Percentiles rank a stretch among this genome's conserved stretches.
Conservation (phyloP, 23 red algal species). For the Agarophyton chilense region DNA sequence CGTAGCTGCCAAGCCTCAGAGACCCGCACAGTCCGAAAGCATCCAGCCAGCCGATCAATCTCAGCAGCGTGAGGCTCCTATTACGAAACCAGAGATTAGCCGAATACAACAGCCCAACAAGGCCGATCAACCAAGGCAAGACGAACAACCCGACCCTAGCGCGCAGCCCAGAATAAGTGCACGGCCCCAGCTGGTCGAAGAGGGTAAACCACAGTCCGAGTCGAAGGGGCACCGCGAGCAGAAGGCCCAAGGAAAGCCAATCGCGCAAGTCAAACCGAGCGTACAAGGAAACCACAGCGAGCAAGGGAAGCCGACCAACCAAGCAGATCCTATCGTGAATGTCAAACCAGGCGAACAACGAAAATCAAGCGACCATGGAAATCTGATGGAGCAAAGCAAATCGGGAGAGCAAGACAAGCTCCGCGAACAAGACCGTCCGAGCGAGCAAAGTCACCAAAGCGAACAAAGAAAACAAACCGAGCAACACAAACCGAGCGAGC, state of each 20-base stretch:
- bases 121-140: neutral
- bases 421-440: neutral
- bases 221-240: neutral
- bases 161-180: neutral
- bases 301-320: too few species aligned
- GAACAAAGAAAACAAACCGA: neutral
- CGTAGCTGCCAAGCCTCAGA: neutral
- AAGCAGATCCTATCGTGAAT: too few species aligned
- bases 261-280: too few species aligned
- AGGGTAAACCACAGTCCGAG: neutral
- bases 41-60: neutral
- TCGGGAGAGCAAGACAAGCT: neutral
- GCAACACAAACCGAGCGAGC: too few species aligned
- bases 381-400: neutral
- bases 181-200: neutral
- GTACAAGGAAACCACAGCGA: too few species aligned
- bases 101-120: neutral
- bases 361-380: neutral
- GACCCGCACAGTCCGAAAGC: neutral
- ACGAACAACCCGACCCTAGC: neutral
- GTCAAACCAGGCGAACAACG: neutral
- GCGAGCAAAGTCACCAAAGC: neutral
- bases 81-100: neutral
- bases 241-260: neutral
- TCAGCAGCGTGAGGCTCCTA: neutral